Evolutionary conservation across 805 yeast genomes (phyloP).

Genomic region (Phaffomyces opuntiae): DNA sequence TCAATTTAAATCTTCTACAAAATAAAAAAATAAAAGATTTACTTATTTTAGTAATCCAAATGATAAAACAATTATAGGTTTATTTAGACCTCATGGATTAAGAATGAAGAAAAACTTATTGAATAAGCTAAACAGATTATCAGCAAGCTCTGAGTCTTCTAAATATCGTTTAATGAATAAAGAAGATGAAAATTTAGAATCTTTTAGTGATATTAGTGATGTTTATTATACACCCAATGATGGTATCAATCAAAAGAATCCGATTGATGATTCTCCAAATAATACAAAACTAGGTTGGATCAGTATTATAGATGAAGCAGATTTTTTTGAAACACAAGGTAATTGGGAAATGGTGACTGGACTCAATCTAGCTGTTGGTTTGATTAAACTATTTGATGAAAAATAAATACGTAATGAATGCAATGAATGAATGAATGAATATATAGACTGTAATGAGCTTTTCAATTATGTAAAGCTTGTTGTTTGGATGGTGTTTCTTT

Average conservation of each 20-base stretch:
- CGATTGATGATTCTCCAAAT: conserved; percentile 56
- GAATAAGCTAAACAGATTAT: conserved; percentile 19
- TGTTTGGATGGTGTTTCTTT: not conserved
- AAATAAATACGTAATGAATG: not conserved
- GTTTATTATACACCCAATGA: conserved; percentile 38
- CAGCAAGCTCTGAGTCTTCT: not conserved
- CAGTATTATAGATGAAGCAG: conserved; percentile 45
- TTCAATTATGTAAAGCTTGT: conserved; percentile 4
- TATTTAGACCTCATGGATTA: conserved; percentile 26
- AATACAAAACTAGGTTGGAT: conserved; percentile 60
- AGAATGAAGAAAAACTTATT: conserved; percentile 33
- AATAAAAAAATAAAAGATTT: conserved; percentile 22
- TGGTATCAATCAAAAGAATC: conserved; percentile 40
- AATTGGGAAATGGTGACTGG: conserved; percentile 52
- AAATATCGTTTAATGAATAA: not conserved
- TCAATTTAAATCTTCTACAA: conserved; percentile 24
- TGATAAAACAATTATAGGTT: conserved; percentile 29
- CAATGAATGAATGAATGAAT: no score
- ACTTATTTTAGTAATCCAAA: conserved; percentile 22
- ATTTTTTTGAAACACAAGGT: conserved; percentile 29
- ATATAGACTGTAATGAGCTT: not conserved
- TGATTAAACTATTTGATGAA: conserved; percentile 22
- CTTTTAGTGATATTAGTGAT: conserved; percentile 1
- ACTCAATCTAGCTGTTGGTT: conserved; percentile 44
- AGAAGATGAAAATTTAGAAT: not conserved